Percentiles rank a stretch among this genome's conserved stretches.
Conservation (phyloP, 176 grass and related monocot species). For the Ananas comosus region DNA sequence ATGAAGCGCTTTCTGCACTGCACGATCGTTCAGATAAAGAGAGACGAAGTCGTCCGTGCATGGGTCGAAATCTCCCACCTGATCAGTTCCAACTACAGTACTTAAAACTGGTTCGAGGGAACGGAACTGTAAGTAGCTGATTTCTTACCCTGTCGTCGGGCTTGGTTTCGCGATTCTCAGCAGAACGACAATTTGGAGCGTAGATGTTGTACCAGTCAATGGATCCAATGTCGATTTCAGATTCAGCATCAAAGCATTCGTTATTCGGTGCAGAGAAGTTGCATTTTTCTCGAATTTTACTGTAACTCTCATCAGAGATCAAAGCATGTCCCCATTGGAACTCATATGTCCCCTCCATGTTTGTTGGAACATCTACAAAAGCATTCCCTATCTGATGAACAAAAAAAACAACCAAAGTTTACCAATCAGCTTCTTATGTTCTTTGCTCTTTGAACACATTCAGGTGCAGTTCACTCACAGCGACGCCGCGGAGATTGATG, state of each 20-base stretch:
- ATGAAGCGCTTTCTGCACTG: slow-evolving; percentile 43
- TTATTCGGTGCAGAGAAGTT: not conserved
- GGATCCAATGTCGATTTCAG: not conserved
- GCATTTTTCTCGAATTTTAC: not conserved
- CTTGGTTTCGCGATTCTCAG: no score
- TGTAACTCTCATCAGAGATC: slow-evolving; percentile 3
- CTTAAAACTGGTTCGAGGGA: not conserved
- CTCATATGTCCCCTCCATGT: not conserved
- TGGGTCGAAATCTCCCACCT: not conserved
- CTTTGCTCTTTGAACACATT: slow-evolving; percentile 2
- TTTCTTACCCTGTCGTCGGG: not conserved
- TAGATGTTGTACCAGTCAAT: slow-evolving; percentile 8
- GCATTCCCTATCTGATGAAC: slow-evolving; percentile 13
- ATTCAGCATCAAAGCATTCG: not conserved
- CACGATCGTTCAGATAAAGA: slow-evolving; percentile 40
- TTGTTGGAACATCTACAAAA: not conserved
- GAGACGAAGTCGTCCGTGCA: not conserved
- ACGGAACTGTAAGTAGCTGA: not conserved
- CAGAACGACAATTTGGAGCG: not conserved
- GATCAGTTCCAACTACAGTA: not conserved
- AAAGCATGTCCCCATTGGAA: slow-evolving; percentile 4
- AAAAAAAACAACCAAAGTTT: not conserved
- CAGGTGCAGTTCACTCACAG: slow-evolving; percentile 23
- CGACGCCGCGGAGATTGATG: slow-evolving; percentile 30
- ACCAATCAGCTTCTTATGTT: not conserved